Percentiles rank a stretch among this genome's conserved stretches.
These are phyloP conservation scores for Malassezia caprae DNA, from an alignment of 1,284 basidiomycete genomes.

Conservation along the genomic window DNA sequence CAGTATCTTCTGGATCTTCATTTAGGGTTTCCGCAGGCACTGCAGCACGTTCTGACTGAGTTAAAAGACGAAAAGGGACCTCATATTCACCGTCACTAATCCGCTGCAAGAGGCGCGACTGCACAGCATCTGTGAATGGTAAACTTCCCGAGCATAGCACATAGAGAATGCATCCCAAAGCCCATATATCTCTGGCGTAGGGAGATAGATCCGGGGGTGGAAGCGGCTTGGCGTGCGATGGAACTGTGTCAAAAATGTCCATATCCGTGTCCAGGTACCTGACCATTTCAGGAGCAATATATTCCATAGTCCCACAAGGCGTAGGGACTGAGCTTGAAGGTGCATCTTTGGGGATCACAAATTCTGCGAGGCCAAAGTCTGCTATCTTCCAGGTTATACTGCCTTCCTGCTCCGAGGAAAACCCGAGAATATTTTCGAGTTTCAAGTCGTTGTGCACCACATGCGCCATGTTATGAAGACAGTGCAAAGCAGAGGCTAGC, in stretches of 20 bases:
- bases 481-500: conserved; percentile 1
- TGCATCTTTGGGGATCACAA: neutral
- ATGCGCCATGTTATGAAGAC: conserved; percentile 6
- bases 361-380: conserved; percentile 54
- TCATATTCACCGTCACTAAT: conserved; percentile 12
- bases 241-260: neutral
- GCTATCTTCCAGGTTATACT: conserved; percentile 49
- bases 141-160: conserved; percentile 6
- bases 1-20: neutral
- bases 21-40: neutral
- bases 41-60: neutral
- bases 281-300: conserved; percentile 10
- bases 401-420: conserved; percentile 52
- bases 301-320: conserved; percentile 6
- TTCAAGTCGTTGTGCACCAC: conserved; percentile 55
- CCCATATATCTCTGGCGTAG: conserved; percentile 16
- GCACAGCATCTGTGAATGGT: conserved; percentile 8
- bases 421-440: conserved; percentile 55
- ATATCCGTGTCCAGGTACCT: conserved; percentile 3
- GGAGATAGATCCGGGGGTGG: neutral
- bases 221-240: neutral
- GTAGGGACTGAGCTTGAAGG: neutral
- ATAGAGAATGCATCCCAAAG: conserved; percentile 16
- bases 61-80: conserved; percentile 4
- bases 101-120: conserved; percentile 6